A percentile compares a stretch with the other conserved stretches of the same genome.
Conservation (phyloP, 352 stramenopile genomes). For the Albugo laibachii region DNA sequence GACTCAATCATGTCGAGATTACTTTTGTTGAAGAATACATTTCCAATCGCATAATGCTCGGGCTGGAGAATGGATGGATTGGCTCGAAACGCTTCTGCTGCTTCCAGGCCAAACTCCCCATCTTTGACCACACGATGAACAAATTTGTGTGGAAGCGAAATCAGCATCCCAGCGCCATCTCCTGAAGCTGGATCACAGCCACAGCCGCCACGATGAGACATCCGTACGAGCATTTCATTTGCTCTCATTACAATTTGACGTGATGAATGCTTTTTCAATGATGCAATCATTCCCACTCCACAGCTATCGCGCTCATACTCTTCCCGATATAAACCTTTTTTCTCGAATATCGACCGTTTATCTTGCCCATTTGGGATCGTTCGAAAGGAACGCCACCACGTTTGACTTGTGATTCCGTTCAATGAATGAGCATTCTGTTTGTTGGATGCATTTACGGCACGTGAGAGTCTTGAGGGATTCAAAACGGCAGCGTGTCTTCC, state of each 20-base stretch:
- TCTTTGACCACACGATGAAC: conserved; percentile 67
- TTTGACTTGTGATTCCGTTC: no score
- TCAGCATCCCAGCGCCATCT: conserved; percentile 87
- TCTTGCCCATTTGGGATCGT: conserved; percentile 22
- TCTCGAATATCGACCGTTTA: conserved; percentile 32
- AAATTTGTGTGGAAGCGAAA: conserved; percentile 91
- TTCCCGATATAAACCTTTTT: conserved; percentile 31
- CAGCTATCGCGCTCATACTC: conserved; percentile 59
- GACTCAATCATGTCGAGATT: conserved; percentile 45
- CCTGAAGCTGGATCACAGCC: conserved; percentile 90
- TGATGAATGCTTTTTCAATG: conserved; percentile 86
- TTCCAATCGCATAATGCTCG: conserved; percentile 85
- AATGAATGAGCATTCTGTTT: no score
- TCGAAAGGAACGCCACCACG: conserved; percentile 14
- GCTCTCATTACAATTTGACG: conserved; percentile 84
- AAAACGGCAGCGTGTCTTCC: no score
- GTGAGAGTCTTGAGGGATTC: no score
- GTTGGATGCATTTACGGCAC: no score
- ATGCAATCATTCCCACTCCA: conserved; percentile 90
- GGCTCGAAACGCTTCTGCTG: conserved; percentile 17
- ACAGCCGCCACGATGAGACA: conserved; percentile 89
- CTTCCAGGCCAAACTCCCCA: conserved; percentile 36
- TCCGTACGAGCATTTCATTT: conserved; percentile 94
- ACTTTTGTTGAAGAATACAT: conserved; percentile 75
- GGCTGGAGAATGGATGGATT: conserved; percentile 15